Percentiles rank a stretch among this genome's conserved stretches.
These are phyloP conservation scores for Nyssa sinensis DNA, from an alignment of 148 eudicot genomes.

Conservation along the genomic window DNA sequence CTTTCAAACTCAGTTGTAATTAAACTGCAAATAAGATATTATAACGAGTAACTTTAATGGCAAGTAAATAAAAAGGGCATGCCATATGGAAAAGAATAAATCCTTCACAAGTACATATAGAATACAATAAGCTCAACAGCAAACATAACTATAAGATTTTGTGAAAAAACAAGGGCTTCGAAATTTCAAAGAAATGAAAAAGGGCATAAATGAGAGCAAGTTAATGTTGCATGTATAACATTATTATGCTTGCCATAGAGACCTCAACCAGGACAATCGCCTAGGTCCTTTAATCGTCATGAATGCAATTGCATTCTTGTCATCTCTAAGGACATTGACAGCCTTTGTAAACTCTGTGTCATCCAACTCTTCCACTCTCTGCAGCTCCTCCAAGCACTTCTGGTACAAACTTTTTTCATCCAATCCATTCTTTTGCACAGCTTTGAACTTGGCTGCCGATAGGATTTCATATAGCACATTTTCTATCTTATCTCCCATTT, in stretches of 20 bases:
- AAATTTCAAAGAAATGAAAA: background rate
- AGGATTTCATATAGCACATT: background rate
- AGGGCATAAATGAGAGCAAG: background rate
- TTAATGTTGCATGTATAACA: too few species aligned
- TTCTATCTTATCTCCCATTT: background rate
- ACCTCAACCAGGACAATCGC: constrained; percentile 9
- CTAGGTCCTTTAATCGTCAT: constrained; percentile 5
- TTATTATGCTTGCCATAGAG: background rate
- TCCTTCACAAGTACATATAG: background rate
- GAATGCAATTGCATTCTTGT: constrained; percentile 13
- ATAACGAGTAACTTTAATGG: too few species aligned
- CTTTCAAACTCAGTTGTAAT: too few species aligned
- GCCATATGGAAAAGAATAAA: background rate
- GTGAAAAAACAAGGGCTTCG: background rate
- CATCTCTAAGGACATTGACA: too few species aligned
- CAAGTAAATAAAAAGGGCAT: background rate
- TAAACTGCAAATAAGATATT: too few species aligned
- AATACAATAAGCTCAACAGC: background rate
- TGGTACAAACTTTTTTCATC: constrained; percentile 2
- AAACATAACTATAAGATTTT: too few species aligned
- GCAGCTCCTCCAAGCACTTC: constrained; percentile 9
- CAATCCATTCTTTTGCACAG: background rate
- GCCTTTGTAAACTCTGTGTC: too few species aligned
- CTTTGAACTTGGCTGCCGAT: background rate
- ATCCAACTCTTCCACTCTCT: too few species aligned